Base-by-base conservation (phyloP, 176 grass and related monocot species). In the Eleusine coracana region DNA sequence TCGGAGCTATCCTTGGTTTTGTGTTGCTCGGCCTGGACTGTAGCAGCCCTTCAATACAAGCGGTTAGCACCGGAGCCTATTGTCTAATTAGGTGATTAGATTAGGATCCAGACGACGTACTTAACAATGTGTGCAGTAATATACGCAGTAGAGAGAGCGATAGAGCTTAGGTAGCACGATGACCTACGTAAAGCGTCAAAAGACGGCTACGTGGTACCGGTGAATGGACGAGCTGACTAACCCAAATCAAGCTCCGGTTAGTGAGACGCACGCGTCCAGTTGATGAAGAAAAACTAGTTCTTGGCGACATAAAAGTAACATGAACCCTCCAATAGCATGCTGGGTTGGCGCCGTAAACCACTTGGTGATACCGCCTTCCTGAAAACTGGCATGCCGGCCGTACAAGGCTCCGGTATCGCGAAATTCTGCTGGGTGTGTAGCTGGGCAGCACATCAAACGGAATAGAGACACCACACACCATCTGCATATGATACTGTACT, bases 281-380 rank as follows among this genome's bases (percentile, higher is more conserved):
- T 66, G 48, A 41, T 20, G 72, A 31, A 44, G 56, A 64, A 64
- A 64, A 64, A 64, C 50, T 4, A 37, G 10, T 37, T 0, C 5
- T 3, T 54, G 18, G 12, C n/a, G 17, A 10, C 18, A 38, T 51
- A 41, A 23, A 45, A 36, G 18, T 74, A 83, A 45, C 42, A 40
- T 66, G 31, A n/a, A 23, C n/a, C 9, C 8, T 31, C 36, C 46
- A 58, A 54, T 76, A 7, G 6, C 40, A 17, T 14, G n/a, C n/a
- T n/a, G n/a, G 41, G 68, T 17, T 58, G n/a, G 11, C 50, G 0
- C 36, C 16, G 25, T 40, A 2, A 40, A 20, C 79, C 65, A 71
- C 86, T 72, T 71, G 86, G n/a, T 27, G 13, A 82, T 87, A 66
- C 73, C 7, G 23, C 13, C 55, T 13, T 71, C 13, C 2, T 18